These are phyloP conservation scores for Clohesyomyces aquaticus DNA, from an alignment of 495 filamentous ascomycete species.

Conservation along the genomic window DNA sequence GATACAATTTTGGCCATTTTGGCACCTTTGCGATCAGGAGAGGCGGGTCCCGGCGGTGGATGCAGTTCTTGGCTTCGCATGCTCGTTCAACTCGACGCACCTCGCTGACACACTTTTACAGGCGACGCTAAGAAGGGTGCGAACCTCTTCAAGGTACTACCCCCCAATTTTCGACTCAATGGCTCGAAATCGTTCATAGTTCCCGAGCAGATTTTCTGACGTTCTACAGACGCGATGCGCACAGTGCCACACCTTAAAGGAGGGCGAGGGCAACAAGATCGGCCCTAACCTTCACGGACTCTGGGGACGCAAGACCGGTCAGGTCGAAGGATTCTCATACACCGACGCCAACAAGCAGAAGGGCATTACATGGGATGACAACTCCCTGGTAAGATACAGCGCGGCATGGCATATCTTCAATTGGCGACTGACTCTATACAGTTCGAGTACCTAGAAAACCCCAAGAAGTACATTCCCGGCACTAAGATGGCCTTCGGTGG, in stretches of 20 bases:
- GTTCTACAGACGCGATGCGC: slow-evolving; percentile 79
- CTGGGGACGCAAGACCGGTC: slow-evolving; percentile 93
- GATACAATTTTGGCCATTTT: neutral
- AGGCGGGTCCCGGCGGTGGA: slow-evolving; percentile 1
- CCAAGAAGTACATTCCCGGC: slow-evolving; percentile 95
- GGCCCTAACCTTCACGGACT: slow-evolving; percentile 96
- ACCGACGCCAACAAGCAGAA: slow-evolving; percentile 99
- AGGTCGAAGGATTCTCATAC: slow-evolving; percentile 91
- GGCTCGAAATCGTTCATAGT: neutral
- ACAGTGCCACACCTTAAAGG: slow-evolving; percentile 95
- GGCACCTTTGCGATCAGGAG: slow-evolving; percentile 27
- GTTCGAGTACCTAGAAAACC: slow-evolving; percentile 90
- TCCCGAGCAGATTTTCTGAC: slow-evolving; percentile 21
- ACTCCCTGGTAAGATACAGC: slow-evolving; percentile 69
- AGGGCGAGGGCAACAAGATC: slow-evolving; percentile 90
- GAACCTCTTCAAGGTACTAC: slow-evolving; percentile 86
- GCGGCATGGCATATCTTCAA: neutral
- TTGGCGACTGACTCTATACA: neutral
- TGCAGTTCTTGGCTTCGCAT: slow-evolving; percentile 7
- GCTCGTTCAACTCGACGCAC: neutral
- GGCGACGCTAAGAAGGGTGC: slow-evolving; percentile 97
- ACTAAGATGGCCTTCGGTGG: slow-evolving; percentile 99
- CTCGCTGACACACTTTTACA: slow-evolving; percentile 53
- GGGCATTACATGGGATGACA: slow-evolving; percentile 84
- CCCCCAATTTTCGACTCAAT: neutral